These are phyloP conservation scores for Pseudogymnoascus sp. DNA, from an alignment of 2,329 filamentous ascomycete species.

Conservation along the genomic window DNA sequence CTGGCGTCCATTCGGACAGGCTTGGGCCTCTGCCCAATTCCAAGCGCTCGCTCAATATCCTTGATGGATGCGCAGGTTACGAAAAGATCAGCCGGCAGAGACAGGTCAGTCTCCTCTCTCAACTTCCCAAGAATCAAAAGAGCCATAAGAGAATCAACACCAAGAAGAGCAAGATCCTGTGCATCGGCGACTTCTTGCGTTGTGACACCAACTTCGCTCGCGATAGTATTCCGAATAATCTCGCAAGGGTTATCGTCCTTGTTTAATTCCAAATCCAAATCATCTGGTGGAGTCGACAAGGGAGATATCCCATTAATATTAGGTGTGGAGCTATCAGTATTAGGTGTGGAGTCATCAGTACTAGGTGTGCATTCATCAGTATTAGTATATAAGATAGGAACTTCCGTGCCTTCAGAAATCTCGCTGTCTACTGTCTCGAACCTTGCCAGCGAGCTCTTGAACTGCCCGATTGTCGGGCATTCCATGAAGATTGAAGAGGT, in stretches of 20 bases:
- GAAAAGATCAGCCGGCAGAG: conserved; percentile 52
- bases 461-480: conserved; percentile 44
- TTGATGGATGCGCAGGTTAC: conserved; percentile 54
- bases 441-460: conserved; percentile 38
- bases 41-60: conserved; percentile 57
- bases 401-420: background rate
- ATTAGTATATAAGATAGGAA: background rate
- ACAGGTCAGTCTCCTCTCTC: conserved; percentile 44
- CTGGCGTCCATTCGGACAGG: conserved; percentile 30
- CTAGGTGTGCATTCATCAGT: background rate
- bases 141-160: conserved; percentile 53
- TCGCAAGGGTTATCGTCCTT: conserved; percentile 41
- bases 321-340: conserved; percentile 25
- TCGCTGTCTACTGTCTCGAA: conserved; percentile 26
- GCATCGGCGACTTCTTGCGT: conserved; percentile 52
- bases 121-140: conserved; percentile 47
- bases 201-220: conserved; percentile 65
- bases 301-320: conserved; percentile 41
- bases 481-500: conserved; percentile 46
- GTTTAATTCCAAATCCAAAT: conserved; percentile 41
- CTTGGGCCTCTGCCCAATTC: conserved; percentile 31
- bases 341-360: conserved; percentile 1
- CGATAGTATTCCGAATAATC: conserved; percentile 57
- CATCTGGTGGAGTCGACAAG: conserved; percentile 45
- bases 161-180: conserved; percentile 46